Base-by-base conservation (phyloP, 768 basidiomycete species). In the Tephrocybe rancida region DNA sequence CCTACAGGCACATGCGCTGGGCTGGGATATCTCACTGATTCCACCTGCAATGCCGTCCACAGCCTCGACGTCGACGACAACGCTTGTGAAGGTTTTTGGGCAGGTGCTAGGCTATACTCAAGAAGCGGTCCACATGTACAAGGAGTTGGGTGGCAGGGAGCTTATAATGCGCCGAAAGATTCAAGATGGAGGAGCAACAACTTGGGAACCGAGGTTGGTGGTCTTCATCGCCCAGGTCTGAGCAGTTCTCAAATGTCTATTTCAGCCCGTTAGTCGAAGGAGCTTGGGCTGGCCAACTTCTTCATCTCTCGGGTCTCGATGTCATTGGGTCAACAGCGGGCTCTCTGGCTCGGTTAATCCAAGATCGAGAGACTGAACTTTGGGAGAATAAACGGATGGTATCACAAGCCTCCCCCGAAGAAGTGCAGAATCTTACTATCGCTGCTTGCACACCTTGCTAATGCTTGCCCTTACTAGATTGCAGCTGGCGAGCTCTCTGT, bases 281-380 rank as follows among this genome's bases (percentile, higher is more conserved):
- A 18, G 82, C 77, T 5, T 84, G 79, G 81, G 67, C 70, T 34
- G 86, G 85, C 0, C 69, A 76, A 22, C 65, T 88, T 22, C 68
- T 86, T 2, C 85, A 86, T 62, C 72, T 88, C 0, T 75, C 80
- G 2, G 82, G 84, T 1, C 61, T 86, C 24, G 86, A 88, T 64
- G 82, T 83, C n/a, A 77, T 87, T 30, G 85, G 85, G 1, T 70
- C 83, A 0, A 87, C 85, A 6, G 85, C 83, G 10, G 85, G 85
- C 4, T 83, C 85, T 1, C 62, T 88, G 9, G 78, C 85, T 14
- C 69, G 86, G 8, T 60, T 87, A 10, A 65, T 80, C 6, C 84
- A 86, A 61, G 85, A 87, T 59, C 67, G 85, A 22, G 86, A 88
- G 62, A 70, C 70, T 3, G 86, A 88, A 60, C 70, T 88, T 1